Conservation (phyloP, 2,329 filamentous ascomycete genomes). For the Alternaria infectoria region DNA sequence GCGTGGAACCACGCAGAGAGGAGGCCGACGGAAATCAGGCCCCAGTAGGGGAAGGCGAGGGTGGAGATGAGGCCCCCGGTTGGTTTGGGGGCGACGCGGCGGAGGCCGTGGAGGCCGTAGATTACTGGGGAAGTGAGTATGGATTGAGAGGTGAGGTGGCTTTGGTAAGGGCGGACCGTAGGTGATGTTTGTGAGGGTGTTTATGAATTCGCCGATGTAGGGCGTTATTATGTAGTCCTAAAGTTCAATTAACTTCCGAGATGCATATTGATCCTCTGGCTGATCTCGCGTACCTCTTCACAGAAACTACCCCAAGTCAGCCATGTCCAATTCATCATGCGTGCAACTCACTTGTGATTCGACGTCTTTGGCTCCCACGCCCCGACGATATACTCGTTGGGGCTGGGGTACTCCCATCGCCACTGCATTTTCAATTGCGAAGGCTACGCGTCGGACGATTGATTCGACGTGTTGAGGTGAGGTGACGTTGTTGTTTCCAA, state of each 20-base stretch:
- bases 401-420: slow-evolving; percentile 33
- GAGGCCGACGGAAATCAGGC: slow-evolving; percentile 52
- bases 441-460: not conserved
- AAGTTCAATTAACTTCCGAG: not conserved
- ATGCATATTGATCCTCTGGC: too few relatives aligned
- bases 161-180: too few relatives aligned
- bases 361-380: slow-evolving; percentile 38
- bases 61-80: slow-evolving; percentile 42
- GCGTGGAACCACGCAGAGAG: slow-evolving; percentile 53
- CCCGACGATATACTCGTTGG: slow-evolving; percentile 22
- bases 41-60: slow-evolving; percentile 50
- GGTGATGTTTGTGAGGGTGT: slow-evolving; percentile 59
- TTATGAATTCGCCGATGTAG: slow-evolving; percentile 62
- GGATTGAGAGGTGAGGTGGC: too few relatives aligned
- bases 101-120: slow-evolving; percentile 44
- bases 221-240: slow-evolving; percentile 62
- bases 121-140: too few relatives aligned
- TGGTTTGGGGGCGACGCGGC: slow-evolving; percentile 28
- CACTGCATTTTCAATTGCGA: slow-evolving; percentile 24
- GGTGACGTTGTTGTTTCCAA: not conserved
- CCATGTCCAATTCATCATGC: slow-evolving; percentile 1
- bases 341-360: slow-evolving; percentile 42
- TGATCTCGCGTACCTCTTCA: slow-evolving; percentile 40
- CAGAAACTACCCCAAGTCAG: slow-evolving; percentile 41
- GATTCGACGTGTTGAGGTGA: not conserved